Conservation (phyloP, 306 rosid species). For the Ormosia emarginata region DNA sequence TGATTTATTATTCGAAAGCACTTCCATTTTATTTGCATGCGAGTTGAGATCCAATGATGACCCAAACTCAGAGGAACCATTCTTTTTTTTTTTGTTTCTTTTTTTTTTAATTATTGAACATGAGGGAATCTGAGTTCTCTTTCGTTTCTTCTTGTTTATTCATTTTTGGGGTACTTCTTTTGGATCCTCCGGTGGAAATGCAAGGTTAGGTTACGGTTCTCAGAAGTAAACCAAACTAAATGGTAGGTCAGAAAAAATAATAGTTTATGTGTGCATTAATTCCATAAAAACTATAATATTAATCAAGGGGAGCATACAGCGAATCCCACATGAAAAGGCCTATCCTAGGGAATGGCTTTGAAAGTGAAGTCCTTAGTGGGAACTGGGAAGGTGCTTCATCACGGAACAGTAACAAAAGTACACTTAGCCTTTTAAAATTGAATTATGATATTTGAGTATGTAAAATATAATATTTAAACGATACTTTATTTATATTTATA, state of each 20-base stretch:
- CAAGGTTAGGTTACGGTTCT: conserved; percentile 29
- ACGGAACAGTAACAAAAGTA: conserved; percentile 21
- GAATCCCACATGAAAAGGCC: conserved; percentile 25
- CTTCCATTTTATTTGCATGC: conserved; percentile 14
- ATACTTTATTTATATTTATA: no score
- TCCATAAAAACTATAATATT: background rate
- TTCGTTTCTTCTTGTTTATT: conserved; percentile 24
- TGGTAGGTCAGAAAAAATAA: conserved; percentile 3
- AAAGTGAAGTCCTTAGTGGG: conserved; percentile 31
- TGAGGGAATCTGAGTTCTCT: conserved; percentile 20
- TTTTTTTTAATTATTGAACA: background rate
- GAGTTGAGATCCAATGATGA: conserved; percentile 35
- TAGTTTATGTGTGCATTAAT: no score
- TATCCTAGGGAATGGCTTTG: background rate
- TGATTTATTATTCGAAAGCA: background rate
- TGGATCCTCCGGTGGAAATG: conserved; percentile 4
- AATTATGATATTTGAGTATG: no score
- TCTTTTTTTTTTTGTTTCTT: background rate
- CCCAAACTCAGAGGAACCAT: conserved; percentile 32
- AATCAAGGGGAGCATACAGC: background rate
- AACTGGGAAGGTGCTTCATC: no score
- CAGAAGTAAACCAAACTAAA: background rate
- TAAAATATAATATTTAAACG: no score
- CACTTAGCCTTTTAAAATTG: background rate
- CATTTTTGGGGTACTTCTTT: conserved; percentile 4